Percentiles rank a stretch among this genome's conserved stretches.
Evolutionary conservation across 2,329 filamentous ascomycete genomes (phyloP).

Genomic region (Diaporthe destruens): DNA sequence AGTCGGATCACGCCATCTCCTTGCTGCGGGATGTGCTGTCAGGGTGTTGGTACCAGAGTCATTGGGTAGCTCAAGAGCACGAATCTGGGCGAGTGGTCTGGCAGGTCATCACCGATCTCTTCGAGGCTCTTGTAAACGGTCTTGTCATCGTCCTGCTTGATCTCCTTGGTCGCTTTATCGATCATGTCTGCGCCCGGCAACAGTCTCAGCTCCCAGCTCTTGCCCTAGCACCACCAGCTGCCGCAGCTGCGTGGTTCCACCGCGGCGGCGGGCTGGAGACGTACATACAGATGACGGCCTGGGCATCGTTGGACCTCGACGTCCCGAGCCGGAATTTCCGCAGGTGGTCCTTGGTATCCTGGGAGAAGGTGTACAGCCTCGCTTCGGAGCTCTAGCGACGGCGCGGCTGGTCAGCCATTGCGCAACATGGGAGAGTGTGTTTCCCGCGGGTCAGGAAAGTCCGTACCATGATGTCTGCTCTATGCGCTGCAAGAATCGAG

Average conservation of each 20-base stretch:
- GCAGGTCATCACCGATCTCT: slow-evolving; percentile 87
- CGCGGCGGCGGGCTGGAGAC: slow-evolving; percentile 47
- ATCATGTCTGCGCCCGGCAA: slow-evolving; percentile 71
- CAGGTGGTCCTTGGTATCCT: slow-evolving; percentile 88
- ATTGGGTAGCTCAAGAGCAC: slow-evolving; percentile 92
- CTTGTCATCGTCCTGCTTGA: slow-evolving; percentile 83
- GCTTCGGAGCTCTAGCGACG: slow-evolving; percentile 78
- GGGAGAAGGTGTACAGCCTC: slow-evolving; percentile 91
- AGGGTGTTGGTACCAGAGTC: slow-evolving; percentile 72
- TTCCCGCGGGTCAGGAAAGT: neutral
- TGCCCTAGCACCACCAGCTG: slow-evolving; percentile 48
- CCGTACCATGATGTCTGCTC: slow-evolving; percentile 38
- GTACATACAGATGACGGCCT: slow-evolving; percentile 92
- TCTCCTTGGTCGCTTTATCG: slow-evolving; percentile 90
- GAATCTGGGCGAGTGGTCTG: slow-evolving; percentile 91
- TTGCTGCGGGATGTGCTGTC: neutral
- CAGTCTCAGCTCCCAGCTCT: slow-evolving; percentile 33
- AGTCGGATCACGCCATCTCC: neutral
- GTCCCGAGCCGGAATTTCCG: slow-evolving; percentile 95
- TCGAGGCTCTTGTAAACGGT: slow-evolving; percentile 83
- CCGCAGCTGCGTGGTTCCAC: slow-evolving; percentile 71
- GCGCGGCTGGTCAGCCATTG: neutral
- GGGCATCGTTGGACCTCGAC: slow-evolving; percentile 85
- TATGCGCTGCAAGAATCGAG: neutral
- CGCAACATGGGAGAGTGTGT: neutral